Evolutionary conservation across 208 protist genomes (phyloP).

Genomic region (Phytomonas serpens): DNA sequence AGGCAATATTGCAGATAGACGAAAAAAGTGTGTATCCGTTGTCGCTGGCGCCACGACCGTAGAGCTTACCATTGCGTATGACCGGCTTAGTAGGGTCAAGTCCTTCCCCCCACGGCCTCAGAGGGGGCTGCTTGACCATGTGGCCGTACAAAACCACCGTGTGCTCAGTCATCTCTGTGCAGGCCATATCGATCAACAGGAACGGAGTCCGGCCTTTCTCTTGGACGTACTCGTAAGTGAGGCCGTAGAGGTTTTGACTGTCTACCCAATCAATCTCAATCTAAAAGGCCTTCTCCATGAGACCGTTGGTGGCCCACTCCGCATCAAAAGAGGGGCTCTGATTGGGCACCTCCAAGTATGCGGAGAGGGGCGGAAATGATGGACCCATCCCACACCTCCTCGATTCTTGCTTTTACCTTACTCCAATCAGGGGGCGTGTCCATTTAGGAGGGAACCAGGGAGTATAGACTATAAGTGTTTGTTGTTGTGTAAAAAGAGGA

Average conservation of each 20-base stretch:
- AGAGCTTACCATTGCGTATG: slow-evolving; percentile 80
- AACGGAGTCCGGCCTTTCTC: slow-evolving; percentile 79
- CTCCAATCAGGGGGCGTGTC: slow-evolving; percentile 29
- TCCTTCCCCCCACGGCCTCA: slow-evolving; percentile 87
- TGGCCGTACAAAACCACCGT: slow-evolving; percentile 95
- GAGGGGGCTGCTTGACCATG: slow-evolving; percentile 96
- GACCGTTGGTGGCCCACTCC: slow-evolving; percentile 81
- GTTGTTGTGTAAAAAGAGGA: slow-evolving; percentile 1
- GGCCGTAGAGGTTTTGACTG: slow-evolving; percentile 53
- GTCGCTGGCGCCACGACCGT: slow-evolving; percentile 88
- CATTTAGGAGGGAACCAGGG: not conserved
- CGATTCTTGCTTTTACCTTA: slow-evolving; percentile 36
- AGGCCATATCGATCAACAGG: slow-evolving; percentile 68
- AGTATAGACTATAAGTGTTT: not conserved
- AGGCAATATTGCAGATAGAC: slow-evolving; percentile 50
- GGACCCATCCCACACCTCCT: slow-evolving; percentile 72
- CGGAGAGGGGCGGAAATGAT: slow-evolving; percentile 69
- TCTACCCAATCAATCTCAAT: slow-evolving; percentile 83
- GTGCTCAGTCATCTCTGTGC: too few relatives aligned
- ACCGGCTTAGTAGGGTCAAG: slow-evolving; percentile 82
- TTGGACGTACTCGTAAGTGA: slow-evolving; percentile 67
- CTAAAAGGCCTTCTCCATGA: slow-evolving; percentile 80
- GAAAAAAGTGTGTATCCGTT: slow-evolving; percentile 89
- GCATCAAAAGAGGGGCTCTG: slow-evolving; percentile 89
- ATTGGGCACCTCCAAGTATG: slow-evolving; percentile 92